phyloP scores from a whole-genome alignment of 164 flowering plant species.

The Sextonia rubra region DNA sequence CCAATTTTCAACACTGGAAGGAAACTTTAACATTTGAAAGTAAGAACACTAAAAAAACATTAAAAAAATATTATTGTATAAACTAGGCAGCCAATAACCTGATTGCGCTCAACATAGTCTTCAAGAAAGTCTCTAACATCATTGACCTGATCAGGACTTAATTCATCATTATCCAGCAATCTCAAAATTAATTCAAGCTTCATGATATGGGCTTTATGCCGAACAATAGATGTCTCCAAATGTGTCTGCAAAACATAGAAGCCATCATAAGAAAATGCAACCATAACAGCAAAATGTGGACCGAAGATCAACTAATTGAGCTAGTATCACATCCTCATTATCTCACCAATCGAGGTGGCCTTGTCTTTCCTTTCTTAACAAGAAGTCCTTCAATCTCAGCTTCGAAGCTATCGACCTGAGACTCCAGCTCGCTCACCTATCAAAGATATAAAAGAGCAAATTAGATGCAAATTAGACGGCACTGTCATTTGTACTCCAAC shows the following conservation, averaged over 20 bases:
- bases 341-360: conserved; percentile 89
- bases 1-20: not conserved
- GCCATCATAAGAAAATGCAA: not conserved
- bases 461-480: not conserved
- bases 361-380: conserved; percentile 91
- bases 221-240: conserved; percentile 78
- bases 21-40: not conserved
- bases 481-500: not conserved
- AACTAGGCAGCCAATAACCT: conserved; percentile 39
- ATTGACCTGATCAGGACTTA: conserved; percentile 96
- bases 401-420: conserved; percentile 88
- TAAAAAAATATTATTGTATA: not conserved
- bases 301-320: not conserved
- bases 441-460: conserved; percentile 4
- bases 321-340: not conserved
- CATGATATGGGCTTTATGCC: conserved; percentile 96
- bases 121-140: conserved; percentile 93
- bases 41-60: not conserved
- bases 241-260: conserved; percentile 53
- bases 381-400: conserved; percentile 92
- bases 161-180: conserved; percentile 91
- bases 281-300: conserved; percentile 1
- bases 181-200: conserved; percentile 90
- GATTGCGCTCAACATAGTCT: conserved; percentile 97
- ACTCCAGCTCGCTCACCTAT: conserved; percentile 90